Evolutionary conservation across 2,329 filamentous ascomycete genomes (phyloP), one percentile per base, ranked within the genome.

Genomic region (Paraphoma chrysanthemicola): DNA sequence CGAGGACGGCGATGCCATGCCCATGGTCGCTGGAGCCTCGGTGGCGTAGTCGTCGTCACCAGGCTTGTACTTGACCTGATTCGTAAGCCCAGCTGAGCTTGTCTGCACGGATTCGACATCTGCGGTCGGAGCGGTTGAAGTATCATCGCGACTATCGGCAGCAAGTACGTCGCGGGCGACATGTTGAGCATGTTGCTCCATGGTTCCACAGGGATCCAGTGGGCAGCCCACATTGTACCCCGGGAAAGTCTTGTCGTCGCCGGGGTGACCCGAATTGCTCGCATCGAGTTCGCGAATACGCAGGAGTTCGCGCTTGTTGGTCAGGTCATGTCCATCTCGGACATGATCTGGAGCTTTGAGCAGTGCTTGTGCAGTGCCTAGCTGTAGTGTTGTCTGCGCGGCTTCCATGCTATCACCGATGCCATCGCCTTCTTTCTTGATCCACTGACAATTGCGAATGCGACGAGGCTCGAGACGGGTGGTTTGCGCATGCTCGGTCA

Each of bases 351-450:
- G 10, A 14, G 33, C 14, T 10, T 36, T 14, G 39, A 16, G 39
- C 39, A n/a, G 16, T 42, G 39, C 39, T 16, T 42, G 49, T 44
- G 55, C 51, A 12, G 50, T 44, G 11, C 18, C 47, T n/a, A 50
- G 36, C 29, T 58, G 53, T 42, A 66, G 49, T 12, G 41, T 43
- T 44, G 57, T 61, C 42, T 63, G 61, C 9, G 63, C 57, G 11
- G 62, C 52, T 31, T 64, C 52, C 46, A 61, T 60, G 6, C 50
- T 53, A 33, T 67, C 61, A 1, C 58, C 54, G 8, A 59, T 56
- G 11, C 39, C 54, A 49, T 64, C 57, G 29, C 64, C 68, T 62
- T 71, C 59, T 52, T 67, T 66, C 39, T 61, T 59, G 36, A 68
- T 54, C 61, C 57, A 70, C 48, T 69, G 66, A 17, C 59, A 62